Conservation (phyloP, 2,329 filamentous ascomycete genomes). For the Ambrosiella cleistominuta region DNA sequence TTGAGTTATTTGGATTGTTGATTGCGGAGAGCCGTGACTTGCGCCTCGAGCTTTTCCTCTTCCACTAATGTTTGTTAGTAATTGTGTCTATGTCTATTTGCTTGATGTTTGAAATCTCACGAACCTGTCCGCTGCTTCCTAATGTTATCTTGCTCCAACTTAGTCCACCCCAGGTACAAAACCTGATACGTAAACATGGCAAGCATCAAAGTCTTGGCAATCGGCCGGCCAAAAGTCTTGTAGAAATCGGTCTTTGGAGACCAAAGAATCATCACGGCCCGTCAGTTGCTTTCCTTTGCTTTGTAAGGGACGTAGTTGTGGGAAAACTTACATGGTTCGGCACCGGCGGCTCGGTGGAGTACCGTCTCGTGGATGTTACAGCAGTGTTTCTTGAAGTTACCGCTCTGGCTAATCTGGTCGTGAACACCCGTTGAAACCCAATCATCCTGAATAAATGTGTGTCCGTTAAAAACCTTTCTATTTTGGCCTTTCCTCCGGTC, state of each 20-base stretch:
- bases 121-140: slow-evolving; percentile 8
- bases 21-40: too few relatives aligned
- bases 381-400: background rate
- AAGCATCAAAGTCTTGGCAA: slow-evolving; percentile 56
- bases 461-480: too few relatives aligned
- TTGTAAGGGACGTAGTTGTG: background rate
- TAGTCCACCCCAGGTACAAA: slow-evolving; percentile 57
- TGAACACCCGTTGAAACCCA: background rate
- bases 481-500: too few relatives aligned
- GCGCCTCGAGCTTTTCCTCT: too few relatives aligned
- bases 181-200: slow-evolving; percentile 65
- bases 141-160: slow-evolving; percentile 55
- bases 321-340: slow-evolving; percentile 8
- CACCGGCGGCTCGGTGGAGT: slow-evolving; percentile 8
- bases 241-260: slow-evolving; percentile 45
- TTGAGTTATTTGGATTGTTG: too few relatives aligned
- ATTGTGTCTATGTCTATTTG: background rate
- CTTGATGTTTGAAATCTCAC: background rate
- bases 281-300: background rate
- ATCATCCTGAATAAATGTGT: too few relatives aligned
- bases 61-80: too few relatives aligned
- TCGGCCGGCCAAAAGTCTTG: slow-evolving; percentile 53
- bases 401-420: background rate
- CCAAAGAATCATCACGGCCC: background rate
- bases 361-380: background rate